A percentile compares a stretch with the other conserved stretches of the same genome.
Evolutionary conservation across 2,329 filamentous ascomycete genomes (phyloP).

Genomic region (Colletotrichum lentis): DNA sequence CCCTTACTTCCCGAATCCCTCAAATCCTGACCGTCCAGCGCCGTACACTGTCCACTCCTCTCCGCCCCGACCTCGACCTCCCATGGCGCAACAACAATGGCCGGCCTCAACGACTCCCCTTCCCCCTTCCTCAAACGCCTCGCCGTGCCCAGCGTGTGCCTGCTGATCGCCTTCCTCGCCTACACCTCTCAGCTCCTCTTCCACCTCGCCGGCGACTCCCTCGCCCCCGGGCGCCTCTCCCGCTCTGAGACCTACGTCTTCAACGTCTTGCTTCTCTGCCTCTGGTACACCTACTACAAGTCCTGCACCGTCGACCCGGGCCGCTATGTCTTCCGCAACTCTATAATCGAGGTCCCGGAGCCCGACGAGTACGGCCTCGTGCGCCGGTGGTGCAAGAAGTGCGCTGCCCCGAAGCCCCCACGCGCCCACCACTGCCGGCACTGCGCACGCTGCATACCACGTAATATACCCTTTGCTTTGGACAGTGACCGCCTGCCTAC

Average conservation of each 20-base stretch:
- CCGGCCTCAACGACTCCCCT: slow-evolving; percentile 51
- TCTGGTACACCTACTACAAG: slow-evolving; percentile 75
- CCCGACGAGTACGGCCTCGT: slow-evolving; percentile 42
- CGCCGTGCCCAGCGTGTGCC: slow-evolving; percentile 73
- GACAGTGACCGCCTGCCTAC: too few relatives aligned
- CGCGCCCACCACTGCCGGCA: slow-evolving; percentile 83
- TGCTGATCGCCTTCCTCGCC: slow-evolving; percentile 73
- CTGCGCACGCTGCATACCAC: slow-evolving; percentile 77
- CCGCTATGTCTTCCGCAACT: slow-evolving; percentile 57
- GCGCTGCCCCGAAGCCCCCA: slow-evolving; percentile 75
- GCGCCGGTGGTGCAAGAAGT: slow-evolving; percentile 77
- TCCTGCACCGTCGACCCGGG: slow-evolving; percentile 67
- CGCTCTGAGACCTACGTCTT: slow-evolving; percentile 66
- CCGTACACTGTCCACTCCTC: not conserved
- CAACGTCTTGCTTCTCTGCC: slow-evolving; percentile 69
- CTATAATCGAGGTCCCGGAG: slow-evolving; percentile 46
- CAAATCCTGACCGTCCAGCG: not conserved
- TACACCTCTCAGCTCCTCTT: slow-evolving; percentile 79
- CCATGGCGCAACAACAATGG: slow-evolving; percentile 47
- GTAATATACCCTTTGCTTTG: not conserved
- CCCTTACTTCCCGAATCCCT: not conserved
- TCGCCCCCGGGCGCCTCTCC: slow-evolving; percentile 68
- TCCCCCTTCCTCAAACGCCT: slow-evolving; percentile 59
- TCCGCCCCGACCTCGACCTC: not conserved
- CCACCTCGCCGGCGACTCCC: slow-evolving; percentile 59